Evolutionary conservation across 768 basidiomycete genomes (phyloP).

Genomic region (Leccinellum rugosiceps): DNA sequence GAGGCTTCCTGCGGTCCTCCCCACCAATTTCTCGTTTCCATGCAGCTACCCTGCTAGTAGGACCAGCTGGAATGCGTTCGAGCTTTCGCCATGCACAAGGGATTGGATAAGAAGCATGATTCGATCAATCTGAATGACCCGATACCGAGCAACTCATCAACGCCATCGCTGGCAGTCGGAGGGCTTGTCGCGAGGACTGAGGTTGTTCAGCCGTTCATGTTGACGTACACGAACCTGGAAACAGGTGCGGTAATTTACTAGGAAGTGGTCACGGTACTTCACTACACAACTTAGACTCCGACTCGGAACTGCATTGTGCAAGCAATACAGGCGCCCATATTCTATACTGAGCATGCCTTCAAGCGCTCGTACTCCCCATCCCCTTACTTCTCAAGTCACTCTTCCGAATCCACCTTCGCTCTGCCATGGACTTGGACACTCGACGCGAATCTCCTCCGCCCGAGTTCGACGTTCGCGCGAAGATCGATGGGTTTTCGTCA

Average conservation of each 20-base stretch:
- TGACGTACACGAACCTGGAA: background rate
- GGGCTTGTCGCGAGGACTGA: background rate
- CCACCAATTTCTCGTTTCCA: no score
- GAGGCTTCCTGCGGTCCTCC: no score
- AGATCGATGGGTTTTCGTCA: constrained; percentile 23
- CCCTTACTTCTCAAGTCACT: background rate
- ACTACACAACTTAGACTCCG: no score
- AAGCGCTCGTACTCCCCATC: background rate
- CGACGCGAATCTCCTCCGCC: background rate
- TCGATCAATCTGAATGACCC: background rate
- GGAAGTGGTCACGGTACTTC: no score
- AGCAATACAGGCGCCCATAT: constrained; percentile 5
- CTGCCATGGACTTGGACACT: constrained; percentile 13
- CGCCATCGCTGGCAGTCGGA: background rate
- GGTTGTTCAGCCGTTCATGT: background rate
- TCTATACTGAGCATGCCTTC: constrained; percentile 12
- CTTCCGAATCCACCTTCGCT: background rate
- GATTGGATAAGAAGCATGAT: no score
- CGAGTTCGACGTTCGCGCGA: constrained; percentile 16
- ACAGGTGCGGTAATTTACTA: background rate
- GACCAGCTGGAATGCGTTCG: no score
- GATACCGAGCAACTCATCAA: background rate
- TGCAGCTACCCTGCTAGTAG: no score
- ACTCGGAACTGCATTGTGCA: background rate
- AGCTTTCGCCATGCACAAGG: no score